Base-by-base conservation (phyloP, 495 filamentous ascomycete species). In the Glutinoglossum americanum region DNA sequence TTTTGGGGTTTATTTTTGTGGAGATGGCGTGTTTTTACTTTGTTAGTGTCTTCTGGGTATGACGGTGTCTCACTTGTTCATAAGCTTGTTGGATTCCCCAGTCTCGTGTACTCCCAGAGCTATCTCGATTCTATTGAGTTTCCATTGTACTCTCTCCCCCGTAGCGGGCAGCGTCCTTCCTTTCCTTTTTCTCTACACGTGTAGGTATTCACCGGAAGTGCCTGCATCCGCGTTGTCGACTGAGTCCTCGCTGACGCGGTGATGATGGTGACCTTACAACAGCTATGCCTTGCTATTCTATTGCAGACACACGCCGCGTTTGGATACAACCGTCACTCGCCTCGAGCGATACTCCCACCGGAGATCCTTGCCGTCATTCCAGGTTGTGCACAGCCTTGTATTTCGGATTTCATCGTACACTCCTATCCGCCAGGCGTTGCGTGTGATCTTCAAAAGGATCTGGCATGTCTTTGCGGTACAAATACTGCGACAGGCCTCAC, bases 401-500 rank as follows among this genome's bases (percentile, higher is more conserved):
- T 87, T 57, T 61, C 70, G 56, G 75, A 74, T 30, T 87, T 84
- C 66, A 72, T 87, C 62, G 60, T 66, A 26, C 64, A 72, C 57
- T 76, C 83, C 65, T 85, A 80, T 62, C 71, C 72, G 47, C 62
- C 62, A 15, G 68, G 68, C 57, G 27, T 32, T 15, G 64, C 63
- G 59, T 81, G 77, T 64, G 70, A 71, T n/a, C 61, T 63, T 55
- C 67, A 68, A 21, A 71, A 73, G 35, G 70, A 78, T 44, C 64
- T 84, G 60, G 67, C 70, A 60, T 87, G 83, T 62, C 69, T 87
- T 9, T 89, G 84, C 63, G 68, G 69, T 37, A 72, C 73, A 41
- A 71, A 71, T 49, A 82, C 77, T n/a, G 65, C 62, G 11, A 75
- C 74, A 57, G 81, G 80, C 32, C 81, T 81, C 58, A 85, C 84